A percentile compares a stretch with the other conserved stretches of the same genome.
Conservation (phyloP, 73 alveolate genomes). For the Uronychia binucleata region DNA sequence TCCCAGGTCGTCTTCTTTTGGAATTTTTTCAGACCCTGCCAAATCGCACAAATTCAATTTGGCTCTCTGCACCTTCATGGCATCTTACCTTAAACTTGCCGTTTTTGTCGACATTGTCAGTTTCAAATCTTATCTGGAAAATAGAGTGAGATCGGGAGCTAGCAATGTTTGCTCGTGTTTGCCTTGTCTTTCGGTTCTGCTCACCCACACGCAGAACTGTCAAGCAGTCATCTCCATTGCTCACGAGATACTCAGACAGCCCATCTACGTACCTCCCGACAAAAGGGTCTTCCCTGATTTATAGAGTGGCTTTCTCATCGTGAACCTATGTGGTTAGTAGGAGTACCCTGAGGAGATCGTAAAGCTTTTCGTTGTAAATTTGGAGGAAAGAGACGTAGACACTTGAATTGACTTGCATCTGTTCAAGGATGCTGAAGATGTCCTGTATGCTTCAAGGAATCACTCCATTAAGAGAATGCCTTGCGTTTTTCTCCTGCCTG, state of each 20-base stretch:
- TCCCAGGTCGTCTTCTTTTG: conserved; percentile 56
- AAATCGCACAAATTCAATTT: conserved; percentile 75
- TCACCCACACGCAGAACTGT: conserved; percentile 57
- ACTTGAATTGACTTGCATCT: conserved; percentile 10
- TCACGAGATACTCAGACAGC: conserved; percentile 65
- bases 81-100: conserved; percentile 73
- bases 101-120: conserved; percentile 80
- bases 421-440: conserved; percentile 13
- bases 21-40: conserved; percentile 75
- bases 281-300: conserved; percentile 58
- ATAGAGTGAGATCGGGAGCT: conserved; percentile 75
- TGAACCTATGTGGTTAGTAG: not conserved
- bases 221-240: conserved; percentile 44
- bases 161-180: conserved; percentile 49
- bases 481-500: not conserved
- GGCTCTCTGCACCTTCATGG: conserved; percentile 79
- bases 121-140: conserved; percentile 66
- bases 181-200: conserved; percentile 61
- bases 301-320: conserved; percentile 21
- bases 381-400: conserved; percentile 58
- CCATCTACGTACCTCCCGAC: conserved; percentile 71
- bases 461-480: conserved; percentile 24
- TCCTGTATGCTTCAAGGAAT: conserved; percentile 56
- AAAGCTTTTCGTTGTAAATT: conserved; percentile 68
- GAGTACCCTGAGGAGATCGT: conserved; percentile 38